phyloP scores from a whole-genome alignment of 2,329 filamentous ascomycete genomes.

The Colletotrichum phormii region DNA sequence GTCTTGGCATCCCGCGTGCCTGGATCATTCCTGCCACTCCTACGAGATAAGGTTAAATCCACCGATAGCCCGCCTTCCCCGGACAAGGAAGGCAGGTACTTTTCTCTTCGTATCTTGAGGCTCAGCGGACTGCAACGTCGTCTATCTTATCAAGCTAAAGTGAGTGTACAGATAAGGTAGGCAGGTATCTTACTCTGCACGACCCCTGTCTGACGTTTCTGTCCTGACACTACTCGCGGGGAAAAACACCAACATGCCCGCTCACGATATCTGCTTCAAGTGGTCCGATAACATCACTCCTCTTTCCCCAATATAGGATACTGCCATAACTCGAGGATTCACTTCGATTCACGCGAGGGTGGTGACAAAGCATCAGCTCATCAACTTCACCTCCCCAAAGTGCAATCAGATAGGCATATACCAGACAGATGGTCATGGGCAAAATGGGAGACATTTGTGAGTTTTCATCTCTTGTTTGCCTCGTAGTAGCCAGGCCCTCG shows the following conservation, averaged over 20 bases:
- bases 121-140: slow-evolving; percentile 25
- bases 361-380: background rate
- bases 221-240: background rate
- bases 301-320: background rate
- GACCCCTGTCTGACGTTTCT: background rate
- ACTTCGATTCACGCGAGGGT: background rate
- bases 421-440: no score
- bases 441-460: no score
- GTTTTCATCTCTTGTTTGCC: no score
- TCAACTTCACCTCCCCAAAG: no score
- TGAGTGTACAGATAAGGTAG: no score
- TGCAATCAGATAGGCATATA: no score
- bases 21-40: slow-evolving; percentile 14
- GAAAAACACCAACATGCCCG: background rate
- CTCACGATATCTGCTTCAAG: background rate
- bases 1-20: slow-evolving; percentile 24
- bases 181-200: background rate
- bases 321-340: background rate
- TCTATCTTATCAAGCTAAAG: background rate
- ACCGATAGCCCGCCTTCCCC: background rate
- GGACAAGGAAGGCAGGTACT: slow-evolving; percentile 4
- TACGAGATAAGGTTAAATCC: slow-evolving; percentile 31
- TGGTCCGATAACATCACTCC: background rate
- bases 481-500: no score
- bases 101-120: slow-evolving; percentile 18